phyloP scores from a whole-genome alignment of 208 protist species.

The Leishmania aethiopica region DNA sequence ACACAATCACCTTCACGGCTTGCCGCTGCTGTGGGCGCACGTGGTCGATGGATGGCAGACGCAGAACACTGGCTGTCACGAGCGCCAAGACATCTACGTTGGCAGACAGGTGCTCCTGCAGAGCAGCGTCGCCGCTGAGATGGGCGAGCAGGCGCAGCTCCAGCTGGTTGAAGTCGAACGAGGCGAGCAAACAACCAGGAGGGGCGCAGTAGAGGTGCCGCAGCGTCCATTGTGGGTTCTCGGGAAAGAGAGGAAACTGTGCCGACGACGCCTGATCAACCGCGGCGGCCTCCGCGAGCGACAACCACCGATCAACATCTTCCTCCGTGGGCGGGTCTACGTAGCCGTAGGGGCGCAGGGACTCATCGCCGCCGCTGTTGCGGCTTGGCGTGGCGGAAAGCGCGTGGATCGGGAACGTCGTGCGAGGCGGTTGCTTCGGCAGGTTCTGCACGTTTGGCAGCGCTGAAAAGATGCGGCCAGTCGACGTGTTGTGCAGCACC shows the following conservation, averaged over 20 bases:
- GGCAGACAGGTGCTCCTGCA: slow-evolving; percentile 51
- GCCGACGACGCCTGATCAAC: neutral
- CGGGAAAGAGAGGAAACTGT: slow-evolving; percentile 16
- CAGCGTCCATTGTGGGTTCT: slow-evolving; percentile 59
- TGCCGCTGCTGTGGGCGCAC: slow-evolving; percentile 57
- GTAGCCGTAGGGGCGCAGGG: slow-evolving; percentile 5
- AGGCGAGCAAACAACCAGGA: slow-evolving; percentile 65
- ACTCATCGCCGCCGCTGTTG: neutral
- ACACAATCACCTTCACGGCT: slow-evolving; percentile 84
- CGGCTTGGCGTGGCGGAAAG: slow-evolving; percentile 2
- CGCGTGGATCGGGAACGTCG: slow-evolving; percentile 14
- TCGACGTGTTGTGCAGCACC: slow-evolving; percentile 57
- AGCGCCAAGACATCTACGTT: slow-evolving; percentile 52
- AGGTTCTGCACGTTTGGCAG: slow-evolving; percentile 73
- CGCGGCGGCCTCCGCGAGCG: neutral
- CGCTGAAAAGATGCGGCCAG: slow-evolving; percentile 66
- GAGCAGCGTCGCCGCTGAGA: slow-evolving; percentile 58
- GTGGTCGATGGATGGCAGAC: slow-evolving; percentile 14
- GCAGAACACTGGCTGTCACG: slow-evolving; percentile 53
- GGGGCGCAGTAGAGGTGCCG: slow-evolving; percentile 70
- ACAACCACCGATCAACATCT: slow-evolving; percentile 25
- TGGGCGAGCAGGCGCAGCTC: slow-evolving; percentile 85
- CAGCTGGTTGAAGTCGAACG: slow-evolving; percentile 88
- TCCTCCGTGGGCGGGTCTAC: slow-evolving; percentile 4
- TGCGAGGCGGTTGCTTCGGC: slow-evolving; percentile 41